Evolutionary conservation across 129 eudicot species (phyloP).

Genomic region (Apium graveolens): DNA sequence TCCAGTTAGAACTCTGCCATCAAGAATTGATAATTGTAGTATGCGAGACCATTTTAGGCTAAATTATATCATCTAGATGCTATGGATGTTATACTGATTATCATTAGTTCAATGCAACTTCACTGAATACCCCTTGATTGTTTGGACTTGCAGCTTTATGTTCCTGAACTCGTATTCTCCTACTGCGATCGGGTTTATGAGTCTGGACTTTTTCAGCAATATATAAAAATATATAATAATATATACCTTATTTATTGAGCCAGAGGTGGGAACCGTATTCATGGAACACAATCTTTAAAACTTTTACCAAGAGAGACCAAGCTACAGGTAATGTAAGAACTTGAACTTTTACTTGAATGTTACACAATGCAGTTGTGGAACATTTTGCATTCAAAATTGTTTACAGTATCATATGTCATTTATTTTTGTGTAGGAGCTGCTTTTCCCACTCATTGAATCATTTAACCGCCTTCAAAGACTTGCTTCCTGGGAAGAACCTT

Average conservation of each 20-base stretch:
- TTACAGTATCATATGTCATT: too few relatives aligned
- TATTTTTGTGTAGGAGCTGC: too few relatives aligned
- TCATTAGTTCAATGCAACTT: background rate
- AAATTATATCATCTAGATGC: conserved; percentile 1
- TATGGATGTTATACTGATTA: background rate
- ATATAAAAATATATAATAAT: conserved; percentile 50
- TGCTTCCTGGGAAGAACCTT: too few relatives aligned
- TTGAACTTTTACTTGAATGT: too few relatives aligned
- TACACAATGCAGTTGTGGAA: too few relatives aligned
- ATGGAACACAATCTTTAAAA: conserved; percentile 84
- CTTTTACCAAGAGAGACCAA: conserved; percentile 86
- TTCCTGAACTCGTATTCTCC: conserved; percentile 87
- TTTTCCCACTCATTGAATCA: too few relatives aligned
- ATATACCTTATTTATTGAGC: conserved; percentile 72
- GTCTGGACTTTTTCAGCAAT: conserved; percentile 54
- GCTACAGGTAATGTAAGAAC: conserved; percentile 50
- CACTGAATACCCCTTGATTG: background rate
- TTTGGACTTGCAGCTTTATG: conserved; percentile 55
- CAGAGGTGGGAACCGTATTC: conserved; percentile 85
- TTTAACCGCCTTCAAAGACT: too few relatives aligned
- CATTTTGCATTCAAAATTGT: too few relatives aligned
- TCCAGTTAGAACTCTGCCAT: background rate
- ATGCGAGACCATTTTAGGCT: background rate
- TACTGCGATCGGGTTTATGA: conserved; percentile 89
- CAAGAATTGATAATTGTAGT: background rate